Base-by-base conservation (phyloP, 805 yeast genomes). In the Nakazawaea anatomiae region DNA sequence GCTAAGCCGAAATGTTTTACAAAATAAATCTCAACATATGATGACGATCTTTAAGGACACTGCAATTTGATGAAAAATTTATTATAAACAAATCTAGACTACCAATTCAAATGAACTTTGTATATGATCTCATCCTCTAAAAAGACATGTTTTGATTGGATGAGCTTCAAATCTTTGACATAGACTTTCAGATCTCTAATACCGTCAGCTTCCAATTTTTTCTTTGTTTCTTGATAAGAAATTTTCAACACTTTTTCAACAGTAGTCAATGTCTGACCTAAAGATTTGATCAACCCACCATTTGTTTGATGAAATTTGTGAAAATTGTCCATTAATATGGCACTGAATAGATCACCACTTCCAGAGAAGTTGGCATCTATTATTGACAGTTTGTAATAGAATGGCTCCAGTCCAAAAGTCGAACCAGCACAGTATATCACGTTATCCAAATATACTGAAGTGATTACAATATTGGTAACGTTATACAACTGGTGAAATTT, bases 341-440 rank as follows among this genome's bases (percentile, higher is more conserved):
- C 89, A 3, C 83, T 71, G 62, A 86, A 84, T 14, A 87, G 65
- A 61, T 87, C 94, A 2, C 94, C 94, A 52, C 87, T 77, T 1
- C 94, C 94, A 40, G 81, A 82, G 61, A 85, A 86, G 1, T 72
- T 67, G 8, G 89, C 88, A 25, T 76, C 67, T 10, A 86, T 77
- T 56, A 69, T 66, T 4, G 73, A 69, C 1, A 82, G 74, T 28
- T 72, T 70, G 44, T 72, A 68, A 40, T 65, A 63, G 48, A 74
- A 73, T 5, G 43, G 28, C 2, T 42, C 39, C 46, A 11, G 28
- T 27, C 18, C 47, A 34, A 4, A 30, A 11, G 14, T 10, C 10
- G 30, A 43, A 41, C 58, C 58, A 9, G 59, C 55, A 4, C 67
- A 62, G 10, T 70, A 62, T 25, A 84, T 83, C 8, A 76, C 70